Evolutionary conservation across 2,329 filamentous ascomycete genomes (phyloP).

Genomic region (Pestalotiopsis sp.): DNA sequence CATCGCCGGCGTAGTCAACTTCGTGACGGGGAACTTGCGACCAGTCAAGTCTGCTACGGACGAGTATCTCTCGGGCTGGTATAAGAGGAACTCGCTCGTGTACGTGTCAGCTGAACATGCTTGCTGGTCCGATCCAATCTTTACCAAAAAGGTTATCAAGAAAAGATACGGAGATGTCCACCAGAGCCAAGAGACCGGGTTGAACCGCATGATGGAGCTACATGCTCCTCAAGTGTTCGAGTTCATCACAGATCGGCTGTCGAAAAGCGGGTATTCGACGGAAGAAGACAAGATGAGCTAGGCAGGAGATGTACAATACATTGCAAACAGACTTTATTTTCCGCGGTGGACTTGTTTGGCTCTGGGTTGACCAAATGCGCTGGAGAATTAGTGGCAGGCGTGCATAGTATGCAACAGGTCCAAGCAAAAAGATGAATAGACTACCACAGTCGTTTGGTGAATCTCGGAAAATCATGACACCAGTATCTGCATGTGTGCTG

Average conservation of each 20-base stretch:
- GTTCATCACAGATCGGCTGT: conserved; percentile 48
- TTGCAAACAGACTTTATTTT: neutral
- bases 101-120: conserved; percentile 75
- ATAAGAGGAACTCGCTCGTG: conserved; percentile 76
- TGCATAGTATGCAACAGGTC: neutral
- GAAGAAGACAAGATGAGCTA: conserved; percentile 41
- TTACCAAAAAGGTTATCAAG: conserved; percentile 59
- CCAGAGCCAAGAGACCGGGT: conserved; percentile 46
- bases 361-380: neutral
- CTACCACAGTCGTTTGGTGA: neutral
- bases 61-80: conserved; percentile 75
- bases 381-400: neutral
- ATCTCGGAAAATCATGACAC: neutral
- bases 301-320: neutral
- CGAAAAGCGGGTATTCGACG: conserved; percentile 43
- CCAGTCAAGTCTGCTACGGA: conserved; percentile 80
- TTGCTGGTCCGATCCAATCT: conserved; percentile 69
- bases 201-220: conserved; percentile 57
- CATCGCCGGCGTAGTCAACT: conserved; percentile 75
- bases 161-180: conserved; percentile 60
- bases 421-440: neutral
- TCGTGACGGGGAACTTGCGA: conserved; percentile 75
- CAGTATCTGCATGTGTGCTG: too few relatives aligned
- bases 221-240: conserved; percentile 52
- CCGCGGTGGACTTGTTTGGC: neutral